These are phyloP conservation scores for Solanum acaule DNA, from an alignment of 257 asterid species.

Conservation along the genomic window DNA sequence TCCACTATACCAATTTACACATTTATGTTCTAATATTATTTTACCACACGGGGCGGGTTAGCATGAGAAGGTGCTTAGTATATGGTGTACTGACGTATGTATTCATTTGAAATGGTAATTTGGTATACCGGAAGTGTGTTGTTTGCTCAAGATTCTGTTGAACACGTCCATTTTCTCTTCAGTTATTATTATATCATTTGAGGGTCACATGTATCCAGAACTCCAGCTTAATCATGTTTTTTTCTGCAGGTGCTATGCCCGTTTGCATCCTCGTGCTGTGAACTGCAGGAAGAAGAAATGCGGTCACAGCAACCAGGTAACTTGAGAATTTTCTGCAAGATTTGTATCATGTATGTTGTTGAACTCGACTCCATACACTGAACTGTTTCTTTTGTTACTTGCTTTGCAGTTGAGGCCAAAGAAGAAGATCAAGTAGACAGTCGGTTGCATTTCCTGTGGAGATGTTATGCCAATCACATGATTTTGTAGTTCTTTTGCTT, in stretches of 20 bases:
- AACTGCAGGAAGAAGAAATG: constrained; percentile 13
- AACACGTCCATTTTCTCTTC: background rate
- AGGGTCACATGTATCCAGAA: background rate
- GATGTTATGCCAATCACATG: background rate
- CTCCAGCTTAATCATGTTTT: background rate
- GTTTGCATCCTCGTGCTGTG: constrained; percentile 6
- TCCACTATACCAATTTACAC: background rate
- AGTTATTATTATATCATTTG: background rate
- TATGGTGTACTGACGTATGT: background rate
- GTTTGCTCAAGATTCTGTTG: background rate
- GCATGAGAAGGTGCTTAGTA: background rate
- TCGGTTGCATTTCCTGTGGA: background rate
- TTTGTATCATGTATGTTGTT: background rate
- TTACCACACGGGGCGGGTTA: background rate
- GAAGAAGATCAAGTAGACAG: constrained; percentile 8
- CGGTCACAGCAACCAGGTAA: constrained; percentile 9
- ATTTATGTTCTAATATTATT: background rate
- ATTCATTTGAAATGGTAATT: background rate
- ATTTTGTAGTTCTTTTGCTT: background rate
- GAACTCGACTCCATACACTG: background rate
- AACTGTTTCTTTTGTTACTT: background rate
- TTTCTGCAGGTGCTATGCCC: constrained; percentile 1
- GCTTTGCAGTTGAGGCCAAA: constrained; percentile 10
- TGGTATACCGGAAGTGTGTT: background rate
- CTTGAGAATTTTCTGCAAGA: background rate